Evolutionary conservation across 2,329 filamentous ascomycete genomes (phyloP).

Genomic region (Pseudogymnoascus sp.): DNA sequence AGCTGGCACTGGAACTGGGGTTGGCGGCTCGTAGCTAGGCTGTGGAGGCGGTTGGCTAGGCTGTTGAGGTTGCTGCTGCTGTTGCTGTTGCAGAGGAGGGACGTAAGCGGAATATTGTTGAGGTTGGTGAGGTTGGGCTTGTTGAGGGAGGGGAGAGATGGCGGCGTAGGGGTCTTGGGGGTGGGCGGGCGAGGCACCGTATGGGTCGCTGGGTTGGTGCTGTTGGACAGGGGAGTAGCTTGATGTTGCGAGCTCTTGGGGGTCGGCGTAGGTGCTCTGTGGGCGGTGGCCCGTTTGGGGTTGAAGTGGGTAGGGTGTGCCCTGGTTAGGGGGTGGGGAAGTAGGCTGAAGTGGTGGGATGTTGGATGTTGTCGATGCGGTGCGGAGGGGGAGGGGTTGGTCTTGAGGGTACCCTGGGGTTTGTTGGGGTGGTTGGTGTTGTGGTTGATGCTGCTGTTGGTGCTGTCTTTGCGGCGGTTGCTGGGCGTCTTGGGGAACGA

Average conservation of each 20-base stretch:
- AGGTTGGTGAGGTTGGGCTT: constrained; percentile 18
- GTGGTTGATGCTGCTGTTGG: constrained; percentile 33
- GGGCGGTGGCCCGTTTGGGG: constrained; percentile 44
- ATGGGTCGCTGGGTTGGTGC: constrained; percentile 32
- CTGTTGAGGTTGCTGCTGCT: constrained; percentile 16
- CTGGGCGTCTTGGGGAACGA: constrained; percentile 42
- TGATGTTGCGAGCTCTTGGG: constrained; percentile 71
- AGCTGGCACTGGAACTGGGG: constrained; percentile 21
- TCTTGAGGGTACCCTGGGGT: constrained; percentile 42
- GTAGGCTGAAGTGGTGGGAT: constrained; percentile 38
- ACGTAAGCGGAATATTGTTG: constrained; percentile 27
- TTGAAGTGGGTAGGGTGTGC: constrained; percentile 38
- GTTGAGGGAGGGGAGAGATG: constrained; percentile 14
- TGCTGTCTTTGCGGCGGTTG: constrained; percentile 28
- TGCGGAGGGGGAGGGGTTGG: constrained; percentile 32
- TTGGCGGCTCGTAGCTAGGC: constrained; percentile 23
- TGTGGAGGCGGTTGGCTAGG: constrained; percentile 13
- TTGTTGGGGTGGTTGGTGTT: constrained; percentile 45
- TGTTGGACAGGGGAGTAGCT: constrained; percentile 60
- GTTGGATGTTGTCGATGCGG: not conserved
- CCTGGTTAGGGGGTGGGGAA: constrained; percentile 43
- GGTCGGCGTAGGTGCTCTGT: constrained; percentile 60
- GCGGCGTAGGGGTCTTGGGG: constrained; percentile 25
- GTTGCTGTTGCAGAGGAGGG: constrained; percentile 19
- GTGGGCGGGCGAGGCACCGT: constrained; percentile 21